These are phyloP conservation scores for Rubus idaeus DNA, from an alignment of 306 rosid genomes.

Conservation along the genomic window DNA sequence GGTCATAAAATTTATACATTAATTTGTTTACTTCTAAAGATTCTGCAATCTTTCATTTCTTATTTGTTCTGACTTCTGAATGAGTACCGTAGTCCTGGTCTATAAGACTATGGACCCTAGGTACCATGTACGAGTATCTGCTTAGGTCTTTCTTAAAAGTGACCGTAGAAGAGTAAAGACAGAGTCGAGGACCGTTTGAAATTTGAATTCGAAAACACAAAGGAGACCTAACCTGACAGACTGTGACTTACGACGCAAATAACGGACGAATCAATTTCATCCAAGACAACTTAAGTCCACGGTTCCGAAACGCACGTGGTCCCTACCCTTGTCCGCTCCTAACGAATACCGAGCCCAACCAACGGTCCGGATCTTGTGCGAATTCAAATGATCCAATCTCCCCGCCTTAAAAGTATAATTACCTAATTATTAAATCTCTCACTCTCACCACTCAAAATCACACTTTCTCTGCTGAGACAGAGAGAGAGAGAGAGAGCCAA, in stretches of 20 bases:
- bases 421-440: conserved; percentile 23
- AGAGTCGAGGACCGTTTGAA: conserved; percentile 20
- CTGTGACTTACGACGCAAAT: not conserved
- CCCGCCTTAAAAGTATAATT: conserved; percentile 56
- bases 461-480: conserved; percentile 16
- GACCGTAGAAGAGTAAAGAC: conserved; percentile 5
- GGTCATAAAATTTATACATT: not conserved
- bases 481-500: too few relatives aligned
- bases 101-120: too few relatives aligned
- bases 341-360: conserved; percentile 42
- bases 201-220: conserved; percentile 13
- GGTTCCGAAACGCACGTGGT: conserved; percentile 24
- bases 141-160: not conserved
- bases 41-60: not conserved
- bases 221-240: not conserved
- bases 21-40: not conserved
- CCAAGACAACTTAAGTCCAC: not conserved
- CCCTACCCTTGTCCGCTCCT: conserved; percentile 68
- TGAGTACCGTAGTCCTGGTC: not conserved
- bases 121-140: not conserved
- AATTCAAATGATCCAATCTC: conserved; percentile 59
- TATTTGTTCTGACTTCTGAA: not conserved
- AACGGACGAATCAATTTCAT: not conserved
- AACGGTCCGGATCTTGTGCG: conserved; percentile 53
- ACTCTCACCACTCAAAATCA: not conserved